These are phyloP conservation scores for Graphium sp. DNA, from an alignment of 2,329 filamentous ascomycete genomes.

Conservation along the genomic window DNA sequence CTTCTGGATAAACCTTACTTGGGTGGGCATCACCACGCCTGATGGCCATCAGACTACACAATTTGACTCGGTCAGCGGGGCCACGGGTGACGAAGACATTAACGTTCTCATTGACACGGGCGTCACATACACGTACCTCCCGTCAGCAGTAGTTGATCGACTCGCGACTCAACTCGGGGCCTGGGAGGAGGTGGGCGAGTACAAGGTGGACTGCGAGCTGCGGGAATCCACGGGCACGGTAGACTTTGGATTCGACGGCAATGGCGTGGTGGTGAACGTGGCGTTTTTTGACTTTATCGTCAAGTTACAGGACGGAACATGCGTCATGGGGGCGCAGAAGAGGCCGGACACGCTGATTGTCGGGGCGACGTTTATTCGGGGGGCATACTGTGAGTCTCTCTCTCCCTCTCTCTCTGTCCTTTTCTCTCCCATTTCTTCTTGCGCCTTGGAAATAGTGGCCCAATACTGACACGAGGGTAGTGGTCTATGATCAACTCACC, in stretches of 20 bases:
- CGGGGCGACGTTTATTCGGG: constrained; percentile 19
- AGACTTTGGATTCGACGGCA: constrained; percentile 28
- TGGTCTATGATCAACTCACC: constrained; percentile 20
- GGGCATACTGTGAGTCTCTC: constrained; percentile 15
- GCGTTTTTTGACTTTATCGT: constrained; percentile 32
- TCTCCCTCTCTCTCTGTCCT: not conserved
- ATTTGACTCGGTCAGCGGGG: constrained; percentile 23
- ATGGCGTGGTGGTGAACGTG: constrained; percentile 18
- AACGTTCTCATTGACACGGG: constrained; percentile 35
- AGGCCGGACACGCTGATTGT: constrained; percentile 14
- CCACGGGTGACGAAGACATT: constrained; percentile 20
- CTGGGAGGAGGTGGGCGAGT: constrained; percentile 17
- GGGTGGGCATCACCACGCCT: constrained; percentile 14
- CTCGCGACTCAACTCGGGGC: constrained; percentile 26
- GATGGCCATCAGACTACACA: constrained; percentile 17
- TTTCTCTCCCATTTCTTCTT: not conserved
- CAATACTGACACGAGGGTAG: constrained; percentile 9
- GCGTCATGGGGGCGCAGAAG: constrained; percentile 17
- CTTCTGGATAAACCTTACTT: constrained; percentile 20
- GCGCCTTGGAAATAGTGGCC: not conserved
- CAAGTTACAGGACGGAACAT: constrained; percentile 19
- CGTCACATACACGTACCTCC: constrained; percentile 29
- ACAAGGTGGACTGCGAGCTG: constrained; percentile 22
- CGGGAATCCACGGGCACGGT: constrained; percentile 19
- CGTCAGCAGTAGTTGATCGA: constrained; percentile 19